Base-by-base conservation (phyloP, 495 filamentous ascomycete genomes). In the Penicillium cinerascens region DNA sequence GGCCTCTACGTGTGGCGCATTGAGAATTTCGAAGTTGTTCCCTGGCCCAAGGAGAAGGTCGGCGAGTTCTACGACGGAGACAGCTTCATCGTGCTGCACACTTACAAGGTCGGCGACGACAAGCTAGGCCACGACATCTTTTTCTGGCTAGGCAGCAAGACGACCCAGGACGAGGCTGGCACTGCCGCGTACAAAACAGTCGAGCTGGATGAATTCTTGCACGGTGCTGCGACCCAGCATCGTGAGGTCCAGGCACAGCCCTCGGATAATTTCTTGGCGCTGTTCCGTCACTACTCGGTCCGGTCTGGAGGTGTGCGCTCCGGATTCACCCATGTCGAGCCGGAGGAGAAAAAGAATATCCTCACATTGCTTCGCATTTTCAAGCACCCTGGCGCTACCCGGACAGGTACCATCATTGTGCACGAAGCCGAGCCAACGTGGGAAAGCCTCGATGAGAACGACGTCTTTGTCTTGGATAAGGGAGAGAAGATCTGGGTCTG, bases 181-280 rank as follows among this genome's bases (percentile, higher is more conserved):
- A 80, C 79, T 1, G 82, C 82, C 2, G 82, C 82, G 6, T 86
- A 86, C 63, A 86, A 86, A 63, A 82, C 82, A 1, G 82, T 84
- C 20, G 82, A 86, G 60, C 65, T 86, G 35, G 82, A 86, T 49
- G 82, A 86, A 64, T 83, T 80, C 58, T 54, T 86, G 45, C 74
- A 78, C 33, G 81, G 82, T 1, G 69, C 70, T 0, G 82, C 82
- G 7, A 80, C 74, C 7, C 82, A 84, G 53, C 74, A 86, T 54
- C 76, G 82, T 18, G 82, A 86, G 60, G 61, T 78, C 2, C 81
- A 84, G 63, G 65, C 61, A n/a, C 59, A 67, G 15, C 78, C 77
- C 6, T 84, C 81, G 1, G 77, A 78, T 20, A 76, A 79, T 35
- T 86, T 86, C 52, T 52, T 80, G 1, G 65, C 70, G 1, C 61